A percentile compares a stretch with the other conserved stretches of the same genome.
These are phyloP conservation scores for Vitellaria paradoxa DNA, from an alignment of 179 eudicot genomes.

Conservation along the genomic window DNA sequence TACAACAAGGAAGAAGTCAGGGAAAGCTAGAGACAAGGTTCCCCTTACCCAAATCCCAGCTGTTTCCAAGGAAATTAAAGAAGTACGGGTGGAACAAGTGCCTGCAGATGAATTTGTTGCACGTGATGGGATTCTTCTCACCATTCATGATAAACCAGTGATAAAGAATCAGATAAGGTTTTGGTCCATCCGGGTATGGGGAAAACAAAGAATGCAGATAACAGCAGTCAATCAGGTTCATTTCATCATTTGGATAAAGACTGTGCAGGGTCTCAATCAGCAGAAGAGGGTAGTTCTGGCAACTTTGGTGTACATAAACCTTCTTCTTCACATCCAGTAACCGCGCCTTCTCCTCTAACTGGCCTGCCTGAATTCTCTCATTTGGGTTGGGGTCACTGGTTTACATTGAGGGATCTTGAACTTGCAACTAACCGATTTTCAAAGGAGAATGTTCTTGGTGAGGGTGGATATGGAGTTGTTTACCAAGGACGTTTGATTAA, in stretches of 20 bases:
- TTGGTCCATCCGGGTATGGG: conserved; percentile 59
- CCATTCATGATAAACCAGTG: conserved; percentile 77
- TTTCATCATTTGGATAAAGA: conserved; percentile 35
- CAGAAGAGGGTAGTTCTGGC: conserved; percentile 72
- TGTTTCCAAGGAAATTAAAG: conserved; percentile 89
- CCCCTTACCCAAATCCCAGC: conserved; percentile 76
- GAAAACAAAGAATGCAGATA: conserved; percentile 57
- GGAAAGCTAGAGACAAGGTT: conserved; percentile 35
- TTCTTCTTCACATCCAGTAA: conserved; percentile 63
- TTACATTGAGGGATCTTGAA: conserved; percentile 86
- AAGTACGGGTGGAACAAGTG: conserved; percentile 73
- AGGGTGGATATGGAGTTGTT: conserved; percentile 94
- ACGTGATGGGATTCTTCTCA: conserved; percentile 61
- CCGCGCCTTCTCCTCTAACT: conserved; percentile 84
- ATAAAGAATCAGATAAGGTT: conserved; percentile 63
- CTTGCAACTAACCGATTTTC: conserved; percentile 74
- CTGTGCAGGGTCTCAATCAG: conserved; percentile 55
- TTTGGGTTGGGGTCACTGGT: conserved; percentile 98
- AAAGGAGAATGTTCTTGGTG: conserved; percentile 85
- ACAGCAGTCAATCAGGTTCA: conserved; percentile 68
- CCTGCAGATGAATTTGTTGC: conserved; percentile 45
- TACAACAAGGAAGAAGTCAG: conserved; percentile 65
- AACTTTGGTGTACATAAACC: conserved; percentile 42
- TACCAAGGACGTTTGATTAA: conserved; percentile 72
- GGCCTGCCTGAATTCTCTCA: conserved; percentile 91